These are phyloP conservation scores for Acacia confusa DNA, from an alignment of 306 rosid genomes.

Conservation along the genomic window DNA sequence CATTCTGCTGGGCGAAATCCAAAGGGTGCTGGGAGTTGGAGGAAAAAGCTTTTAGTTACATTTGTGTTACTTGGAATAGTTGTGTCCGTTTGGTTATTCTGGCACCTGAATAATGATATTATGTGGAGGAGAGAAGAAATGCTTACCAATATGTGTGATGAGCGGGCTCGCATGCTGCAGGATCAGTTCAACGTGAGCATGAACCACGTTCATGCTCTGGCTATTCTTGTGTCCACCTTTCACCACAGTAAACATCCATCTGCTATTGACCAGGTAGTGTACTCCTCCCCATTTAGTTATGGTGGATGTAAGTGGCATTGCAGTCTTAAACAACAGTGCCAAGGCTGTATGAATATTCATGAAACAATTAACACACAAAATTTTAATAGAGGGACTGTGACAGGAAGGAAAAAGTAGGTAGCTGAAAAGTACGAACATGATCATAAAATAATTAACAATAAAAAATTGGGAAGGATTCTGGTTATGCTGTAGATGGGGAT, in stretches of 20 bases:
- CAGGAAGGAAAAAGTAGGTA: neutral
- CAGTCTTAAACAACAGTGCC: neutral
- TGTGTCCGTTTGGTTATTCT: conserved; percentile 63
- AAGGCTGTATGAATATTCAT: too few relatives aligned
- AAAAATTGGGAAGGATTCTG: neutral
- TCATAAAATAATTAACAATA: neutral
- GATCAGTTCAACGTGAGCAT: conserved; percentile 96
- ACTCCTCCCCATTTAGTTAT: neutral
- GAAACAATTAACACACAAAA: neutral
- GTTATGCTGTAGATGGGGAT: neutral
- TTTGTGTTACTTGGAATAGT: conserved; percentile 53
- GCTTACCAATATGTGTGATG: conserved; percentile 94
- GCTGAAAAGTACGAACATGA: conserved; percentile 11
- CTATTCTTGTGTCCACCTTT: conserved; percentile 91
- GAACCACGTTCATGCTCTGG: conserved; percentile 95
- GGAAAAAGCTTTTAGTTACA: conserved; percentile 58
- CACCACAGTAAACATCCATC: conserved; percentile 91
- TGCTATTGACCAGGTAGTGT: conserved; percentile 82
- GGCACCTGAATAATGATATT: conserved; percentile 53
- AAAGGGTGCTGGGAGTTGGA: conserved; percentile 73
- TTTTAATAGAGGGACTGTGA: neutral
- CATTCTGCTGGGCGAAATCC: conserved; percentile 42
- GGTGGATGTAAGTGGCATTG: neutral
- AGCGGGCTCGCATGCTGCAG: conserved; percentile 95
- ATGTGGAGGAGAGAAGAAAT: conserved; percentile 67